phyloP scores from a whole-genome alignment of 164 flowering plant genomes.

The Chimonanthus praecox region DNA sequence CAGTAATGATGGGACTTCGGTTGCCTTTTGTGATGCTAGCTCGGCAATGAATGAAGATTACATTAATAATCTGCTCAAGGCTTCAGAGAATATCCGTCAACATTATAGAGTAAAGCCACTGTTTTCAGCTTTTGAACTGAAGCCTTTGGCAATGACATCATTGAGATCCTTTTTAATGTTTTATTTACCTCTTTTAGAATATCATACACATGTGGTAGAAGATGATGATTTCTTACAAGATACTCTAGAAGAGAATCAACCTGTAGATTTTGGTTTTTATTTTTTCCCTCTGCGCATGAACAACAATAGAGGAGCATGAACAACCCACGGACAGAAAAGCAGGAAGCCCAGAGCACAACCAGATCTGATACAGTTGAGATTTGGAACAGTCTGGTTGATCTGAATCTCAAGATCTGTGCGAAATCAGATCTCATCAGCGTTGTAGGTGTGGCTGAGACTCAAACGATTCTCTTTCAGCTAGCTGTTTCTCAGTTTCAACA shows the following conservation, averaged over 20 bases:
- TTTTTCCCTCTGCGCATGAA: no score
- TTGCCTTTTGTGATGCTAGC: slow-evolving; percentile 78
- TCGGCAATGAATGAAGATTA: slow-evolving; percentile 45
- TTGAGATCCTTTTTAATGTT: slow-evolving; percentile 72
- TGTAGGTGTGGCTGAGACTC: no score
- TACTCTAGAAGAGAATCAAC: slow-evolving; percentile 27
- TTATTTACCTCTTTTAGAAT: slow-evolving; percentile 91
- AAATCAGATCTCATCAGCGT: no score
- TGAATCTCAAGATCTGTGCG: no score
- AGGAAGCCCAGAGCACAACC: no score
- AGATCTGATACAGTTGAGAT: no score
- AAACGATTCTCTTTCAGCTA: no score
- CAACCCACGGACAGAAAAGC: no score
- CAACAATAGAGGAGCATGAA: no score
- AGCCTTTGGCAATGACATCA: slow-evolving; percentile 55
- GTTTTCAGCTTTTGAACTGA: slow-evolving; percentile 72
- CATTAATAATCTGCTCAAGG: slow-evolving; percentile 33
- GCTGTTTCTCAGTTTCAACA: no score
- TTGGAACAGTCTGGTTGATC: no score
- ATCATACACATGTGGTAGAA: slow-evolving; percentile 43
- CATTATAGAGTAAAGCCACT: slow-evolving; percentile 65
- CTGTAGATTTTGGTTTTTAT: slow-evolving; percentile 60
- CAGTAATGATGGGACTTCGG: slow-evolving; percentile 44
- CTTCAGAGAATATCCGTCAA: slow-evolving; percentile 28
- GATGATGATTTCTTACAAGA: slow-evolving; percentile 68